A percentile compares a stretch with the other conserved stretches of the same genome.
These are phyloP conservation scores for Begonia loranthoides DNA, from an alignment of 306 rosid genomes.

Conservation along the genomic window DNA sequence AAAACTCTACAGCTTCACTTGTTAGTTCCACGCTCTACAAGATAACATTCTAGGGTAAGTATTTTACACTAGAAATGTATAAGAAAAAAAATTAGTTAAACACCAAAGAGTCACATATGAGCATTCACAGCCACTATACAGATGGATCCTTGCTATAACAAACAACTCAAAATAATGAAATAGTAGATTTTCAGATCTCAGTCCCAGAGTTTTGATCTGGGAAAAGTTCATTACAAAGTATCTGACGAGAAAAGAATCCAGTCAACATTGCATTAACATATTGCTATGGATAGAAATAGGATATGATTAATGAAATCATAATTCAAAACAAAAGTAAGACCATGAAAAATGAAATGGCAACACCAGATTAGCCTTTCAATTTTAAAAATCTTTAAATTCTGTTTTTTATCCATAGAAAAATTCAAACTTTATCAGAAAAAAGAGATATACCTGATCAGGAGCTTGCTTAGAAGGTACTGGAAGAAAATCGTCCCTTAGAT, in stretches of 20 bases:
- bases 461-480: constrained; percentile 56
- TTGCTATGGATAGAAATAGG: too few species aligned
- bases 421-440: background rate
- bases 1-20: constrained; percentile 71
- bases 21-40: constrained; percentile 87
- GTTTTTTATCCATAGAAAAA: too few species aligned
- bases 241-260: too few species aligned
- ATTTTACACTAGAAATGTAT: constrained; percentile 5
- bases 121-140: background rate
- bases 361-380: too few species aligned
- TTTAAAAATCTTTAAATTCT: too few species aligned
- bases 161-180: background rate
- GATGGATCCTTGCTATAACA: background rate
- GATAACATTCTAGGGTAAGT: constrained; percentile 18
- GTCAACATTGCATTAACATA: too few species aligned
- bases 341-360: too few species aligned
- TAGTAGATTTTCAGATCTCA: too few species aligned
- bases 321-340: too few species aligned
- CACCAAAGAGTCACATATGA: background rate
- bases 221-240: too few species aligned
- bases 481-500: constrained; percentile 57
- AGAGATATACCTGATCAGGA: constrained; percentile 67
- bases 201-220: too few species aligned
- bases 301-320: too few species aligned
- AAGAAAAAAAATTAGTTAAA: background rate